A percentile compares a stretch with the other conserved stretches of the same genome.
phyloP scores from a whole-genome alignment of 2,329 filamentous ascomycete genomes.

The Hymenotorrendiella dingleyae region DNA sequence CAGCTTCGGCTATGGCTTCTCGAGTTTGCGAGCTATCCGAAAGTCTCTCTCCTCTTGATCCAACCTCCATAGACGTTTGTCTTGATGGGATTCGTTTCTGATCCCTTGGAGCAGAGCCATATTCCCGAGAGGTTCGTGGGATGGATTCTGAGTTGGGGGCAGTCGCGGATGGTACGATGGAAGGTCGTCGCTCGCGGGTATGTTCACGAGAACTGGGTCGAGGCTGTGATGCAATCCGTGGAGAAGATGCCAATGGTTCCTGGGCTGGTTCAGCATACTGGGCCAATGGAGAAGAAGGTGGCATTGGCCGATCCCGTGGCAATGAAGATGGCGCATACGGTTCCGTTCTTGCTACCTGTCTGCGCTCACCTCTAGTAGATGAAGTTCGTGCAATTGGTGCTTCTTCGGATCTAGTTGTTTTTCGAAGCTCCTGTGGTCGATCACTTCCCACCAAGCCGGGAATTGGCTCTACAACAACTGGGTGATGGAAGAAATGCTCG shows the following conservation, averaged over 20 bases:
- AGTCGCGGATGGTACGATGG: constrained; percentile 20
- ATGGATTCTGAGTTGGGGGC: constrained; percentile 29
- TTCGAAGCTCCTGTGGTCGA: constrained; percentile 33
- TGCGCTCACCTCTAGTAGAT: constrained; percentile 20
- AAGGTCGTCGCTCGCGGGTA: constrained; percentile 13
- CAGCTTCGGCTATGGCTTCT: constrained; percentile 59
- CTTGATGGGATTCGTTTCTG: constrained; percentile 12
- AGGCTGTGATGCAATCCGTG: constrained; percentile 8
- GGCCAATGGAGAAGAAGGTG: constrained; percentile 19
- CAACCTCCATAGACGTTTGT: constrained; percentile 21
- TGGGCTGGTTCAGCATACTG: constrained; percentile 14
- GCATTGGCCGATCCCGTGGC: constrained; percentile 18
- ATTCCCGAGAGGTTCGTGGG: constrained; percentile 13
- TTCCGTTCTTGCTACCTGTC: constrained; percentile 14
- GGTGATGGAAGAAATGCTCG: constrained; percentile 74
- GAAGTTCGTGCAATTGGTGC: constrained; percentile 17
- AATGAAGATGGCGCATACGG: constrained; percentile 22
- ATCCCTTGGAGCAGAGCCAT: constrained; percentile 9
- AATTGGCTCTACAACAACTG: constrained; percentile 68
- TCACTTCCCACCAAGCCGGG: constrained; percentile 79
- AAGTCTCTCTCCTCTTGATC: constrained; percentile 18
- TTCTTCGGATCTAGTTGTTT: constrained; percentile 15
- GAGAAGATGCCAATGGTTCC: constrained; percentile 19
- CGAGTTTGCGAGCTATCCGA: constrained; percentile 22
- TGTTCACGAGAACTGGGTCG: constrained; percentile 17